Evolutionary conservation across 139 green algal genomes (phyloP), one percentile per base, ranked within the genome.

Genomic region (Closterium sp.): DNA sequence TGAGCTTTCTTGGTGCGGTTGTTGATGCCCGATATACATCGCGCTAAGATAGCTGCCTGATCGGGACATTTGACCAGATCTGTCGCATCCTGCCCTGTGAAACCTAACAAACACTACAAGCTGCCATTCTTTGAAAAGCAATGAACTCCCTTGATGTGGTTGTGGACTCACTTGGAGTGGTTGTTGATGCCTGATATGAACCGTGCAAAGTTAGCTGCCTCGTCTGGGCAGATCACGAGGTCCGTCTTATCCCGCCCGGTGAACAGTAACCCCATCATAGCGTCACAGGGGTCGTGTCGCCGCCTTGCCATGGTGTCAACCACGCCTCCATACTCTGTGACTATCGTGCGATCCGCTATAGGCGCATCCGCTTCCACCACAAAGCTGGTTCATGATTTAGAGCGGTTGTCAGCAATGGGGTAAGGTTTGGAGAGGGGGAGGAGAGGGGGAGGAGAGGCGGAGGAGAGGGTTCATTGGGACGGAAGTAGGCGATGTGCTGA

Each of bases 141-240:
- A n/a, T n/a, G n/a, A n/a, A n/a, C n/a, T n/a, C n/a, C n/a, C n/a
- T n/a, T n/a, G n/a, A n/a, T n/a, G n/a, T n/a, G n/a, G n/a, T n/a
- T n/a, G n/a, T n/a, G n/a, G n/a, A 76, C 55, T 76, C 55, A 91
- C 87, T 38, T 91, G 32, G 34, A 33, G 25, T 84, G 25, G 91
- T 94, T 94, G 38, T 94, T 94, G 30, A 94, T 93, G 32, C 91
- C 91, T 1, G 31, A 87, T 32, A 94, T 34, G 89, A 93, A 94
- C 25, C 91, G 64, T 0, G 91, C 84, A 28, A 93, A 34, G 87
- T 91, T 91, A 28, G 66, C 87, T 25, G 84, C 84, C 3, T 30
- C 2, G 55, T 94, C 88, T 23, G 91, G 32, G 91, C 89, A 93
- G 21, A 94, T 90, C 8, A 94, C 43, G n/a, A 94, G 88, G 19